Conservation (phyloP, 2,329 filamentous ascomycete species). For the Colletotrichum karsti region DNA sequence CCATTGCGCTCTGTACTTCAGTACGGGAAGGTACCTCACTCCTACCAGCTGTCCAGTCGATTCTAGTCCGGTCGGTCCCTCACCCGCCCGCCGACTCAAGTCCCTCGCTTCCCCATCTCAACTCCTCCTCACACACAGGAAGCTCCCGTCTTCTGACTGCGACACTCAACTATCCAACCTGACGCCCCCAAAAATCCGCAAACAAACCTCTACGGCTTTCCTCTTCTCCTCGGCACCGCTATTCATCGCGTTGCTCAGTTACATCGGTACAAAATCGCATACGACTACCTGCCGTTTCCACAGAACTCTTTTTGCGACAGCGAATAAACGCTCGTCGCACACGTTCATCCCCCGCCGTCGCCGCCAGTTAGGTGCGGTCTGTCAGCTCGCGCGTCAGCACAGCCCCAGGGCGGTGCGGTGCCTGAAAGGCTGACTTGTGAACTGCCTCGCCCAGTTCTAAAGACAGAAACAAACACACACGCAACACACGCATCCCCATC, state of each 20-base stretch:
- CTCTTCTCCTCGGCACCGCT: not conserved
- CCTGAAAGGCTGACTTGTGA: conserved; percentile 54
- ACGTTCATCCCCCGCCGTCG: conserved; percentile 17
- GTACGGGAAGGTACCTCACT: too few species aligned
- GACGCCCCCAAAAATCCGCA: conserved; percentile 16
- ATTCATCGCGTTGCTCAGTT: not conserved
- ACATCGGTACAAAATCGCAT: not conserved
- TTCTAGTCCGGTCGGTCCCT: not conserved
- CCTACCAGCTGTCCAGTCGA: conserved; percentile 6
- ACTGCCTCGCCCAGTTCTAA: conserved; percentile 52
- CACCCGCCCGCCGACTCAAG: conserved; percentile 2
- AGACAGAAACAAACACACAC: conserved; percentile 39
- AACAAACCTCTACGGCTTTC: not conserved
- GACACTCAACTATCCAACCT: conserved; percentile 6
- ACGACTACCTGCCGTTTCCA: conserved; percentile 1
- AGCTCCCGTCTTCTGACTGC: conserved; percentile 1
- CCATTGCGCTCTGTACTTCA: too few species aligned
- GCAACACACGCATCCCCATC: conserved; percentile 11
- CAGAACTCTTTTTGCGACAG: conserved; percentile 20
- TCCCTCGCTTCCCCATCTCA: conserved; percentile 26
- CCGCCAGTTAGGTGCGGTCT: conserved; percentile 32
- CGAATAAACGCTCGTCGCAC: conserved; percentile 22
- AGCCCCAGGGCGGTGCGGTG: conserved; percentile 50
- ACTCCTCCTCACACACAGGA: conserved; percentile 14
- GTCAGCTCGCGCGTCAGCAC: conserved; percentile 45